Percentiles rank a stretch among this genome's conserved stretches.
phyloP scores from a whole-genome alignment of 345 rosid genomes.

The Hibiscus tridactylites region DNA sequence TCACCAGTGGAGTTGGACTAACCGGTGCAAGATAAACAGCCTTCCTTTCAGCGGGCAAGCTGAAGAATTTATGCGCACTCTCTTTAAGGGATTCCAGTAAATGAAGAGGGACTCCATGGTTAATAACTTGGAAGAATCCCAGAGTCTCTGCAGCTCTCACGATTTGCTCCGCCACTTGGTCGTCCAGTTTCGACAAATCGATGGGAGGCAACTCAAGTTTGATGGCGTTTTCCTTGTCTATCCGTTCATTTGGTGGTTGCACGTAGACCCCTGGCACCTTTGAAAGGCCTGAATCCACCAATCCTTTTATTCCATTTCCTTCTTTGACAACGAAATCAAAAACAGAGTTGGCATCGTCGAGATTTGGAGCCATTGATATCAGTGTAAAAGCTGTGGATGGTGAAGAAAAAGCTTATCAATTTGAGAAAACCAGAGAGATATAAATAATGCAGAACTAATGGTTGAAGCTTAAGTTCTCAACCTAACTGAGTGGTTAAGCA shows the following conservation, averaged over 20 bases:
- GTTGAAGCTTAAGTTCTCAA: too few relatives aligned
- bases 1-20: slow-evolving; percentile 44
- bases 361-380: too few relatives aligned
- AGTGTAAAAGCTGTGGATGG: too few relatives aligned
- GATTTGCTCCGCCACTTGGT: slow-evolving; percentile 13
- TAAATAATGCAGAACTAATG: too few relatives aligned
- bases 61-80: slow-evolving; percentile 40
- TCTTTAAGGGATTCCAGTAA: slow-evolving; percentile 36
- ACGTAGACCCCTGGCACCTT: too few relatives aligned
- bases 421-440: too few relatives aligned
- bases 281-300: too few relatives aligned
- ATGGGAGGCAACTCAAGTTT: background rate
- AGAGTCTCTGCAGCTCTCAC: slow-evolving; percentile 24
- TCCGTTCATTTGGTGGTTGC: slow-evolving; percentile 25
- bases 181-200: background rate
- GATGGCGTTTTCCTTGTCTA: slow-evolving; percentile 19
- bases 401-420: too few relatives aligned
- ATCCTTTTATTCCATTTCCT: too few relatives aligned
- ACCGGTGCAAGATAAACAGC: slow-evolving; percentile 32
- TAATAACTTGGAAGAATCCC: slow-evolving; percentile 27
- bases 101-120: slow-evolving; percentile 39
- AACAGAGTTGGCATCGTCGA: too few relatives aligned
- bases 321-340: too few relatives aligned
- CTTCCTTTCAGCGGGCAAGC: slow-evolving; percentile 31
- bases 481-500: too few relatives aligned